These are phyloP conservation scores for Pseudohyphozyma bogoriensis DNA, from an alignment of 768 basidiomycete species.

Conservation along the genomic window DNA sequence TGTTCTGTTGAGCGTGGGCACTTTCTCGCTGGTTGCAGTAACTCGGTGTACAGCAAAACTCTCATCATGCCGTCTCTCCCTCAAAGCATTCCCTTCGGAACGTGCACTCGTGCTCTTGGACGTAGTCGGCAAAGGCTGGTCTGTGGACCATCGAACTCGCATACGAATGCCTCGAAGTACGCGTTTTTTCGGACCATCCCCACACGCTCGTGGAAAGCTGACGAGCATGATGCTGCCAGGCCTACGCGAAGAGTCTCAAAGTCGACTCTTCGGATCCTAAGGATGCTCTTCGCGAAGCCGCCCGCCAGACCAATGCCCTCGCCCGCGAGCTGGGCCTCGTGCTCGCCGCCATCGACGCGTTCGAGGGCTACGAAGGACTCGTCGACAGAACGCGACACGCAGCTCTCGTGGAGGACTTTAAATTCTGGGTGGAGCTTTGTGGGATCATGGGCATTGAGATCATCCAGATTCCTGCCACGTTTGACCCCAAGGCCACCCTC, in stretches of 20 bases:
- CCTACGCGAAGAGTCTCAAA: slow-evolving; percentile 1
- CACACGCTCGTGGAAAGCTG: not conserved
- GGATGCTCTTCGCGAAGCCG: slow-evolving; percentile 6
- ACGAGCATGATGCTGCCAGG: not conserved
- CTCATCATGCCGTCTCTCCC: slow-evolving; percentile 2
- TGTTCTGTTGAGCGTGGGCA: too few relatives aligned
- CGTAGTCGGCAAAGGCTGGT: slow-evolving; percentile 2
- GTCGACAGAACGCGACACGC: slow-evolving; percentile 1
- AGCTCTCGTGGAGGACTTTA: not conserved
- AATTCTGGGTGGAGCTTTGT: slow-evolving; percentile 6
- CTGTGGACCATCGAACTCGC: slow-evolving; percentile 8
- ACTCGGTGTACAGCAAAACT: too few relatives aligned
- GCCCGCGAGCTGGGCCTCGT: not conserved
- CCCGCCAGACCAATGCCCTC: not conserved
- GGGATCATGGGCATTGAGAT: slow-evolving; percentile 3
- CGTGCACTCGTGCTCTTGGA: slow-evolving; percentile 1
- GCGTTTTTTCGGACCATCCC: not conserved
- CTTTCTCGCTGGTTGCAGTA: too few relatives aligned
- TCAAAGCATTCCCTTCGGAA: slow-evolving; percentile 8
- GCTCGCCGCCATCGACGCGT: slow-evolving; percentile 3
- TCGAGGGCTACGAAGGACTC: slow-evolving; percentile 7
- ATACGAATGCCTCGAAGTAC: slow-evolving; percentile 5
- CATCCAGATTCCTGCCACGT: slow-evolving; percentile 12
- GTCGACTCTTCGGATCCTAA: not conserved
- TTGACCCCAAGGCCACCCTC: not conserved